Evolutionary conservation across 305 asterid species (phyloP).

Genomic region (Fraxinus nigra): DNA sequence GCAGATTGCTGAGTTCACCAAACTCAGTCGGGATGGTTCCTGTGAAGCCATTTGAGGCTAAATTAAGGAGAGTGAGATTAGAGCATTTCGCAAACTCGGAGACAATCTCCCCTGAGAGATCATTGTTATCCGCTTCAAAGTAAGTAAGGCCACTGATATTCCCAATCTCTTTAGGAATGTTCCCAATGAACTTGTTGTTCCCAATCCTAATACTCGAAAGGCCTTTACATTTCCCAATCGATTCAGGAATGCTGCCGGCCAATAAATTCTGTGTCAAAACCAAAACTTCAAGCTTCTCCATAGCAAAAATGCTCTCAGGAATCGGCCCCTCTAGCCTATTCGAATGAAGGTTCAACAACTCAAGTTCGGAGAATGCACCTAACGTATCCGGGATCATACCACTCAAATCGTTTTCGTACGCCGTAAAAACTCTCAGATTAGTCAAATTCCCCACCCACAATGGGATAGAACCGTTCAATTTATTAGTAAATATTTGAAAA

Average conservation of each 20-base stretch:
- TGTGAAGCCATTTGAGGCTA: slow-evolving; percentile 75
- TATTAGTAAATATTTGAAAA: slow-evolving; percentile 64
- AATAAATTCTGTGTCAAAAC: slow-evolving; percentile 80
- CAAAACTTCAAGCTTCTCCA: slow-evolving; percentile 62
- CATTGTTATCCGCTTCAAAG: slow-evolving; percentile 81
- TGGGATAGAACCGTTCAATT: slow-evolving; percentile 75
- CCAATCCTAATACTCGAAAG: slow-evolving; percentile 88
- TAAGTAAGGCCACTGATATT: slow-evolving; percentile 80
- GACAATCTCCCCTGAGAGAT: slow-evolving; percentile 77
- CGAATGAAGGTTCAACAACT: slow-evolving; percentile 79
- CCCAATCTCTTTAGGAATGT: slow-evolving; percentile 70
- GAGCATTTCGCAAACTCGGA: slow-evolving; percentile 70
- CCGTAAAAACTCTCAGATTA: slow-evolving; percentile 58
- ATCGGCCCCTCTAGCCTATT: slow-evolving; percentile 74
- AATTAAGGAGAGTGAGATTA: slow-evolving; percentile 75
- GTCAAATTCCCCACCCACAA: slow-evolving; percentile 71
- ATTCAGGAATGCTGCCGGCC: slow-evolving; percentile 54
- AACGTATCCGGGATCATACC: slow-evolving; percentile 70
- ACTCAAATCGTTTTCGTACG: slow-evolving; percentile 75
- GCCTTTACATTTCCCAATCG: slow-evolving; percentile 64
- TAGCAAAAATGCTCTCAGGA: slow-evolving; percentile 74
- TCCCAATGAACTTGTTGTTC: slow-evolving; percentile 63
- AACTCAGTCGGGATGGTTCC: slow-evolving; percentile 79
- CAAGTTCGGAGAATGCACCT: slow-evolving; percentile 59
- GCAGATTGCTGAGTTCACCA: slow-evolving; percentile 63